These are phyloP conservation scores for Infundibulicybe gibba DNA, from an alignment of 768 basidiomycete genomes.

Conservation along the genomic window DNA sequence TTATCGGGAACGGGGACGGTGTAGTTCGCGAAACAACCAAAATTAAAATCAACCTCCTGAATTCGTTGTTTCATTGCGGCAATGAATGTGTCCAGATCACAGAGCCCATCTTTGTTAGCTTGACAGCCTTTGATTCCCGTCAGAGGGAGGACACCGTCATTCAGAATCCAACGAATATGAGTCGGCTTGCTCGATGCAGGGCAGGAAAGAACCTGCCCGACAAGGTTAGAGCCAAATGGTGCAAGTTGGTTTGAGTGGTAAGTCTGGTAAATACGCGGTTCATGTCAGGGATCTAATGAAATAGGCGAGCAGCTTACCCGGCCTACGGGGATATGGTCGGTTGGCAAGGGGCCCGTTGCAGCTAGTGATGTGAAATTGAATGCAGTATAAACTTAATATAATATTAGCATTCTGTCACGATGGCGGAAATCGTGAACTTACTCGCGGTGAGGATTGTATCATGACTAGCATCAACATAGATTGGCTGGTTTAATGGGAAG, in stretches of 20 bases:
- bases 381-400: slow-evolving; percentile 54
- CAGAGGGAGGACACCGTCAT: slow-evolving; percentile 71
- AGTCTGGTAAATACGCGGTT: slow-evolving; percentile 33
- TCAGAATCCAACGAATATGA: slow-evolving; percentile 68
- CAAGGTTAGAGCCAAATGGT: slow-evolving; percentile 31
- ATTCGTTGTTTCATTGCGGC: slow-evolving; percentile 53
- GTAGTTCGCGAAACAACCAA: slow-evolving; percentile 57
- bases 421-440: slow-evolving; percentile 19
- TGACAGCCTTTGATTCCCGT: slow-evolving; percentile 62
- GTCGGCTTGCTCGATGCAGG: slow-evolving; percentile 17
- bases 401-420: background rate
- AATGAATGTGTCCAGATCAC: slow-evolving; percentile 58
- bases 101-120: slow-evolving; percentile 54
- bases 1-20: slow-evolving; percentile 35
- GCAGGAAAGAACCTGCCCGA: slow-evolving; percentile 46
- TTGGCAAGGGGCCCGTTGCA: slow-evolving; percentile 56
- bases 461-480: slow-evolving; percentile 75
- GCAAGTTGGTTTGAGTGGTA: slow-evolving; percentile 25
- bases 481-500: slow-evolving; percentile 53
- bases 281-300: slow-evolving; percentile 28
- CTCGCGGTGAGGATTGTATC: slow-evolving; percentile 69
- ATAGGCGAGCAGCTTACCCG: slow-evolving; percentile 49
- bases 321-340: slow-evolving; percentile 51
- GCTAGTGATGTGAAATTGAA: slow-evolving; percentile 70
- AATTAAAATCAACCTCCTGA: slow-evolving; percentile 54